Conservation (phyloP, 2,329 filamentous ascomycete genomes). For the Colletotrichum brevisporum region DNA sequence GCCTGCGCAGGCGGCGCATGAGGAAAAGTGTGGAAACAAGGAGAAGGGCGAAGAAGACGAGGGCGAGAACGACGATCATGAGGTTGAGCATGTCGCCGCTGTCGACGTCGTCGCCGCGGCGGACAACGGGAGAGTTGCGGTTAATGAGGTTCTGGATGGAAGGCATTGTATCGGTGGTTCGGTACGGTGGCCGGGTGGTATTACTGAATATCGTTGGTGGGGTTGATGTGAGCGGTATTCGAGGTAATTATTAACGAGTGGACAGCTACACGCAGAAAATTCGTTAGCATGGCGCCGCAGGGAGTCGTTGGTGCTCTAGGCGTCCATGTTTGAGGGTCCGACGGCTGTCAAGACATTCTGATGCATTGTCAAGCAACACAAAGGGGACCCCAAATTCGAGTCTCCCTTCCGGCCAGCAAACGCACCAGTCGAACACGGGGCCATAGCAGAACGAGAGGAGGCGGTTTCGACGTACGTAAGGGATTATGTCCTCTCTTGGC, state of each 20-base stretch:
- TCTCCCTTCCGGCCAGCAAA: constrained; percentile 27
- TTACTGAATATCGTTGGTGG: constrained; percentile 23
- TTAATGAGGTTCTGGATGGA: constrained; percentile 54
- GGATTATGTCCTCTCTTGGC: constrained; percentile 37
- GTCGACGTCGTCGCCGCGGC: constrained; percentile 57
- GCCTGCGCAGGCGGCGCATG: constrained; percentile 75
- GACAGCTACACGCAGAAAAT: constrained; percentile 14
- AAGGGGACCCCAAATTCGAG: constrained; percentile 20
- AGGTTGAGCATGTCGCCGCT: constrained; percentile 78
- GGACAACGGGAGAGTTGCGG: constrained; percentile 60
- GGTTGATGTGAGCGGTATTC: constrained; percentile 30
- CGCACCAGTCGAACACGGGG: not conserved
- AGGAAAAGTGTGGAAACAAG: constrained; percentile 78
- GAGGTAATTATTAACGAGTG: constrained; percentile 34
- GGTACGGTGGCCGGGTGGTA: constrained; percentile 20
- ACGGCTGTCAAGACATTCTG: constrained; percentile 29
- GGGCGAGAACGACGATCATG: constrained; percentile 82
- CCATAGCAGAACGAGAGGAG: not conserved
- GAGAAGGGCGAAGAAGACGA: constrained; percentile 80
- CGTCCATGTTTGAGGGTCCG: constrained; percentile 22
- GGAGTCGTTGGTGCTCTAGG: not conserved
- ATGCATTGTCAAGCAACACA: constrained; percentile 29
- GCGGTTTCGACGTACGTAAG: constrained; percentile 35
- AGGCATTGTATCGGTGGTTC: constrained; percentile 49
- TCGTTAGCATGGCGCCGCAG: constrained; percentile 30